Evolutionary conservation across 1,284 basidiomycete species (phyloP), one percentile per base, ranked within the genome.

Genomic region (Schizopora paradoxa): DNA sequence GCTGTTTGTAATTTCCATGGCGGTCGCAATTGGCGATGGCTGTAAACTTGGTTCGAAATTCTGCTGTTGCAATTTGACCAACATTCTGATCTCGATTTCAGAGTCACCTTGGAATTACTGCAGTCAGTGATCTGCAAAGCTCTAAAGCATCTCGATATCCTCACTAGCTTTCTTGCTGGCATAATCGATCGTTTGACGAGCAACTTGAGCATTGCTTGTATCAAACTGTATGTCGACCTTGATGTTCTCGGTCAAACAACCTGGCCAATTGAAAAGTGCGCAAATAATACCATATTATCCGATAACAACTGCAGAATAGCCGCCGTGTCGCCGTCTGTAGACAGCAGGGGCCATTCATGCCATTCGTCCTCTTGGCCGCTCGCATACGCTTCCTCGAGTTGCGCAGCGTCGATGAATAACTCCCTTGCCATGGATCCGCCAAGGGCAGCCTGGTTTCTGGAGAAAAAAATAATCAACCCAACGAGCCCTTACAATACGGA

Each of bases 151-250:
- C 35, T 28, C 16, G 28, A 44, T 27, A 16, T 13, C 63, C 69
- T 52, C 46, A 82, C 87, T 84, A 54, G 86, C 82, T 70, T 84
- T 88, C 69, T 88, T 88, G 63, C 87, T 90, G 54, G 90, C 86
- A 79, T 84, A 85, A 57, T 89, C 83, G 23, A 89, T 65, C 10
- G 60, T 64, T 10, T 65, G 56, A 6, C 82, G 73, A 19, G 73
- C 73, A 14, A 65, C 62, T 52, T 70, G 75, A 4, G 79, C 68
- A 47, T 73, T 72, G n/a, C 73, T 67, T 1, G 77, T 77, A 54
- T 91, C 84, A 21, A 90, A 62, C 35, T 67, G 67, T 53, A 89
- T 79, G 39, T 82, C 75, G 22, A 86, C 69, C 84, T 88, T 51
- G 6, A 31, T 4, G 10, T 22, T 26, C 27, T 14, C 21, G n/a